Evolutionary conservation across 2,329 filamentous ascomycete genomes (phyloP).

Genomic region (Aspergillus flavus): DNA sequence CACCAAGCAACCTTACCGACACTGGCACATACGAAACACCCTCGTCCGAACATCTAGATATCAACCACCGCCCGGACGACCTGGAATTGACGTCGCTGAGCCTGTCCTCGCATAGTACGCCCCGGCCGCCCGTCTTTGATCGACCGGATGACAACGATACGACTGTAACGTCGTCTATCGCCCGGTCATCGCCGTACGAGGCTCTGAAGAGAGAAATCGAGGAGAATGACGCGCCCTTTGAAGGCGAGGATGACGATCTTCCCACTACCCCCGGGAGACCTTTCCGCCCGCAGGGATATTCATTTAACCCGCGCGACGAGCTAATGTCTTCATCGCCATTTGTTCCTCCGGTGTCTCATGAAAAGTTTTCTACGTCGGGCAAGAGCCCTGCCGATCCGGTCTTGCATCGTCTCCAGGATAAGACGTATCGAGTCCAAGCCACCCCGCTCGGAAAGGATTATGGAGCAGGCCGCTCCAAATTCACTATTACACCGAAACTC

Average conservation of each 20-base stretch:
- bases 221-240: slow-evolving; percentile 40
- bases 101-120: slow-evolving; percentile 53
- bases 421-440: slow-evolving; percentile 90
- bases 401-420: slow-evolving; percentile 89
- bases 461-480: slow-evolving; percentile 32
- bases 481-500: slow-evolving; percentile 35
- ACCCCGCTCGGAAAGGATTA: slow-evolving; percentile 71
- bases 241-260: slow-evolving; percentile 38
- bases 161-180: slow-evolving; percentile 44
- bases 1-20: slow-evolving; percentile 44
- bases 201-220: slow-evolving; percentile 29
- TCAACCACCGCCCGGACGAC: slow-evolving; percentile 43
- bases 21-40: slow-evolving; percentile 46
- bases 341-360: slow-evolving; percentile 54
- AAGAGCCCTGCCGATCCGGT: slow-evolving; percentile 65
- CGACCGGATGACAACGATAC: slow-evolving; percentile 37
- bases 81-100: slow-evolving; percentile 48
- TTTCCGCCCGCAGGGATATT: slow-evolving; percentile 24
- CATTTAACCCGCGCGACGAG: slow-evolving; percentile 59
- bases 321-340: slow-evolving; percentile 58
- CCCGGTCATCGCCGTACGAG: slow-evolving; percentile 77
- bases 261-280: slow-evolving; percentile 41
- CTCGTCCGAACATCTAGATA: slow-evolving; percentile 35
- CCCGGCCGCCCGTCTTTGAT: slow-evolving; percentile 38
- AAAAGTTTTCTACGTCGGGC: slow-evolving; percentile 42